These are phyloP conservation scores for Trebouxia sp. DNA, from an alignment of 139 green algal genomes.

Conservation along the genomic window DNA sequence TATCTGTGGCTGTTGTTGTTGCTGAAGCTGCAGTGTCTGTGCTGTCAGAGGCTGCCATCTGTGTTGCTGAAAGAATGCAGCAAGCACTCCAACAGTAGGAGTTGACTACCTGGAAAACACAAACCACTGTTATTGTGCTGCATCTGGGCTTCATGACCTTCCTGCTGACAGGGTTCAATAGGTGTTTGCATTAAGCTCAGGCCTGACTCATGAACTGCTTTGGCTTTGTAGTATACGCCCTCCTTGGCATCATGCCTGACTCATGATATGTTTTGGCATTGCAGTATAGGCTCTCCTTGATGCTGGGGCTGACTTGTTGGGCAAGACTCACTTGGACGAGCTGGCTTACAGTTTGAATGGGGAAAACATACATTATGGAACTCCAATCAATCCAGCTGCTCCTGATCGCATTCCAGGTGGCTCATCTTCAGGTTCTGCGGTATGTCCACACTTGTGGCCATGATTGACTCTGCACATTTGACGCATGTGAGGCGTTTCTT, in stretches of 20 bases:
- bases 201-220: neutral
- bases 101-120: no score
- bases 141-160: no score
- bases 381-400: slow-evolving; percentile 81
- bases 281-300: slow-evolving; percentile 64
- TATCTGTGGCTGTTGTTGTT: no score
- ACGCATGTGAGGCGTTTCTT: neutral
- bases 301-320: slow-evolving; percentile 68
- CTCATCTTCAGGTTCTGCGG: slow-evolving; percentile 89
- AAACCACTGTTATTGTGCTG: no score
- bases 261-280: neutral
- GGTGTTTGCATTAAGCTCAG: no score
- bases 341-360: slow-evolving; percentile 70
- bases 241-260: neutral
- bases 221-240: neutral
- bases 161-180: no score
- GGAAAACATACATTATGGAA: slow-evolving; percentile 91
- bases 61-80: no score
- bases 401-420: slow-evolving; percentile 84
- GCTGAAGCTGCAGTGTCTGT: no score
- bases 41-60: no score
- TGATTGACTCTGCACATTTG: slow-evolving; percentile 5
- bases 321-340: slow-evolving; percentile 95
- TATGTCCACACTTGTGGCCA: slow-evolving; percentile 37
- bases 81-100: no score